Conservation (phyloP, 163 green algal genomes). For the Smithsoniella earleae region DNA sequence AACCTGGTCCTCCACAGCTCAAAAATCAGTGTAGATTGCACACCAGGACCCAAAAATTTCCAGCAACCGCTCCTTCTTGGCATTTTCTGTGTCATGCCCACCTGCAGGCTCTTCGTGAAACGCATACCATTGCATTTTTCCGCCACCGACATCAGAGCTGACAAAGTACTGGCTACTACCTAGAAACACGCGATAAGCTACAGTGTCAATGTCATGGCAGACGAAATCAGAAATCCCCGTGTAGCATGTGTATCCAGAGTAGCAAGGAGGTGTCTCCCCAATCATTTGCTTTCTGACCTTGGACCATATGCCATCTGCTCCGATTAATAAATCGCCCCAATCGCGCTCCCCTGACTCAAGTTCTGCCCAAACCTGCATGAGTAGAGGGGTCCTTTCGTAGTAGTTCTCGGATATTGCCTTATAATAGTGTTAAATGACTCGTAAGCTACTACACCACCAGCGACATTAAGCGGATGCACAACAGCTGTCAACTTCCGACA, state of each 20-base stretch:
- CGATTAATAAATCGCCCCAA: slow-evolving; percentile 80
- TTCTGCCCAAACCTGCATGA: slow-evolving; percentile 34
- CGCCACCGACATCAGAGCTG: slow-evolving; percentile 82
- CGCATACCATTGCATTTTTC: slow-evolving; percentile 90
- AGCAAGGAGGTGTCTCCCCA: slow-evolving; percentile 52
- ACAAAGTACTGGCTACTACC: slow-evolving; percentile 97
- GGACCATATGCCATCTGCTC: slow-evolving; percentile 92
- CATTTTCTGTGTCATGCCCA: slow-evolving; percentile 54
- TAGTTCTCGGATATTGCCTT: too few species aligned
- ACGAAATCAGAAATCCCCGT: slow-evolving; percentile 77
- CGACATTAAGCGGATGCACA: too few species aligned
- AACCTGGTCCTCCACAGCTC: too few species aligned
- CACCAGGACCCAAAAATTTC: slow-evolving; percentile 83
- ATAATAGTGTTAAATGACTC: too few species aligned
- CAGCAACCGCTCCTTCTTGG: slow-evolving; percentile 66
- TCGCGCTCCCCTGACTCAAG: slow-evolving; percentile 55
- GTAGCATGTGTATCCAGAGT: slow-evolving; percentile 92
- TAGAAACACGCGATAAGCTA: slow-evolving; percentile 96
- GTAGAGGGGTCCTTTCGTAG: too few species aligned
- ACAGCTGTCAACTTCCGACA: too few species aligned
- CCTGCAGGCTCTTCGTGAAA: slow-evolving; percentile 67
- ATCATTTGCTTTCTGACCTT: slow-evolving; percentile 74
- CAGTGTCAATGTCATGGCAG: slow-evolving; percentile 83
- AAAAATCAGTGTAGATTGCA: too few species aligned
- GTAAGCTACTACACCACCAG: too few species aligned